Conservation (phyloP, 495 filamentous ascomycete species). For the Aspergillus hancockii region DNA sequence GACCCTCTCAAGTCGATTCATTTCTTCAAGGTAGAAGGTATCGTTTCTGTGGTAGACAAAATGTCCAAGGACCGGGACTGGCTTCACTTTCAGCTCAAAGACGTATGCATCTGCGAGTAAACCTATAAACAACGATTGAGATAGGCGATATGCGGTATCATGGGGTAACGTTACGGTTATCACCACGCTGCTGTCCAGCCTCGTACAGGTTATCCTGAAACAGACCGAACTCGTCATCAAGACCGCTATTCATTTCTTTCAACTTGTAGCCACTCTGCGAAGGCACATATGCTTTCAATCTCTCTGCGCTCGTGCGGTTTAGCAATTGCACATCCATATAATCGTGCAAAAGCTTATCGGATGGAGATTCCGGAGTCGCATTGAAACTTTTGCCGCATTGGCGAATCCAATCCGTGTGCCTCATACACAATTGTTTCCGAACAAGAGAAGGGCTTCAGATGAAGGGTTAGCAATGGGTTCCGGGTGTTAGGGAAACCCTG, state of each 20-base stretch:
- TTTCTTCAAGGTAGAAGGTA: slow-evolving; percentile 3
- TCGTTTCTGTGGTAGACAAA: slow-evolving; percentile 1
- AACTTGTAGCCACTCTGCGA: not conserved
- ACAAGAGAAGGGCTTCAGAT: slow-evolving; percentile 6
- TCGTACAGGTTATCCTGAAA: not conserved
- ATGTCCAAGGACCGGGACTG: slow-evolving; percentile 10
- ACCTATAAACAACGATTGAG: too few species aligned
- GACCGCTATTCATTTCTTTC: not conserved
- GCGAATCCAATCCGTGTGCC: slow-evolving; percentile 8
- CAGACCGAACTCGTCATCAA: not conserved
- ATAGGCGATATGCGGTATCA: too few species aligned
- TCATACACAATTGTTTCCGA: slow-evolving; percentile 10
- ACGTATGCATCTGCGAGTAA: too few species aligned
- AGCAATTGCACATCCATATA: not conserved
- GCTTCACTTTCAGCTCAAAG: slow-evolving; percentile 2
- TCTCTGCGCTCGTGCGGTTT: not conserved
- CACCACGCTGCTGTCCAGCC: not conserved
- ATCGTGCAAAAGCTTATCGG: not conserved
- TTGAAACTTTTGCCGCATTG: not conserved
- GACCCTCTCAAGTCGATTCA: not conserved
- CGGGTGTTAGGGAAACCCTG: not conserved
- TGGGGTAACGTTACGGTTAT: not conserved
- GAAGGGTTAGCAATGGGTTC: not conserved
- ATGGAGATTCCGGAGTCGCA: slow-evolving; percentile 1
- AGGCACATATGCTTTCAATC: not conserved